Evolutionary conservation across 345 rosid species (phyloP).

Genomic region (Populus tremula): DNA sequence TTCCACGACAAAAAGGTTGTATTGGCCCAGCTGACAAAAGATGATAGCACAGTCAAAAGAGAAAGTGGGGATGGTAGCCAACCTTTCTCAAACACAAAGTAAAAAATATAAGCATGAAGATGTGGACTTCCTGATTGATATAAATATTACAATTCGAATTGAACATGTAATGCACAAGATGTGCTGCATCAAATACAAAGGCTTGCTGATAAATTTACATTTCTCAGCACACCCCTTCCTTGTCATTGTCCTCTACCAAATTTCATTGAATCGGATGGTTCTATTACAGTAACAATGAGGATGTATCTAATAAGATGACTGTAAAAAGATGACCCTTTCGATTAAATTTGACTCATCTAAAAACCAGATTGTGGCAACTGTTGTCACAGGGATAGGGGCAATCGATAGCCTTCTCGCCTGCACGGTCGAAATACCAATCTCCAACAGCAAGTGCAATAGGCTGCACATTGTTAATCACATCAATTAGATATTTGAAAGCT

Average conservation of each 20-base stretch:
- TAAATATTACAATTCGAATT: not conserved
- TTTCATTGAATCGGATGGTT: conserved; percentile 17
- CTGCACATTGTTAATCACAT: conserved; percentile 37
- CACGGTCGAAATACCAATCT: conserved; percentile 88
- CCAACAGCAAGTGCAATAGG: conserved; percentile 85
- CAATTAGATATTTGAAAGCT: not conserved
- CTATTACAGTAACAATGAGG: conserved; percentile 5
- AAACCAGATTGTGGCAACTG: conserved; percentile 88
- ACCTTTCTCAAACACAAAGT: not conserved
- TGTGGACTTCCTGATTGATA: not conserved
- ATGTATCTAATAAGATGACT: not conserved
- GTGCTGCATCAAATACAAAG: not conserved
- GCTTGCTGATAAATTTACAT: conserved; percentile 26
- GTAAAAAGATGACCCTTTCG: not conserved
- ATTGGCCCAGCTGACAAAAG: too few species aligned
- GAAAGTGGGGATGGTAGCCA: not conserved
- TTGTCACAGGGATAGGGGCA: conserved; percentile 90
- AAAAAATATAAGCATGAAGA: not conserved
- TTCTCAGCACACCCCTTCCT: conserved; percentile 16
- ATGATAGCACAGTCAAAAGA: not conserved
- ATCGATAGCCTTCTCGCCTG: conserved; percentile 59
- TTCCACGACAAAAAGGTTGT: too few species aligned
- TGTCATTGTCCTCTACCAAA: conserved; percentile 28
- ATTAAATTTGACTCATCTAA: conserved; percentile 37
- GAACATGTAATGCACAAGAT: not conserved